Base-by-base conservation (phyloP, 2,329 filamentous ascomycete species). In the Calonectria ilicicola region DNA sequence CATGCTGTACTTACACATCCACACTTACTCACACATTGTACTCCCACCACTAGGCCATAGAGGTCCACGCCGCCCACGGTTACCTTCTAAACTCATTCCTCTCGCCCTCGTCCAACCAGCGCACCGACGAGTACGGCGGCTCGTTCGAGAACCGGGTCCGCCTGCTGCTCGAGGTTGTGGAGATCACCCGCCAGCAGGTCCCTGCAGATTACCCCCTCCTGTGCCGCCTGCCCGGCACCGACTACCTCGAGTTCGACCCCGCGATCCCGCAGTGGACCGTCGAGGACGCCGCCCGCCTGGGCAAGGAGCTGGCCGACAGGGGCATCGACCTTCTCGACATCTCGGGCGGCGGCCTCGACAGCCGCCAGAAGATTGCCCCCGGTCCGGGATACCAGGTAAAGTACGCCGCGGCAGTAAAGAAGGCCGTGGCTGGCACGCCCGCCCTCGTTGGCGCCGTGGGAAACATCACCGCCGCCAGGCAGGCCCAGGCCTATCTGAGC, bases 321-420 rank as follows among this genome's bases (percentile, higher is more conserved):
- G 94, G 94, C 2, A 89, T 95, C 7, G 94, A 96, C 81, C 84
- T 96, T 14, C 84, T 96, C 8, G 94, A 96, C 78, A 87, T 95
- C 26, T 92, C 90, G 9, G 89, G 89, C 1, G 93, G 90, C 6
- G 94, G 93, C 9, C 87, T 89, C 53, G 90, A 94, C 78, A 85
- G 87, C 3, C 81, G 83, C 53, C 90, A 91, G 78, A 89, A 91
- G 74, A 88, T 93, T 71, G 85, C 87, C n/a, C 76, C 83, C 1
- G 89, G 88, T 0, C 91, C 91, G 0, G 92, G 87, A 0, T 95
- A 94, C 83, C 94, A 95, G 82, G 91, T 89, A 0, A 91, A 89
- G 0, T 93, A 94, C 76, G 91, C 94, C 0, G 89, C 91, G 73
- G 88, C 80, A 0, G 72, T 95, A 53, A 94, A 94, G 85, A 88